Percentiles rank a stretch among this genome's conserved stretches.
phyloP scores from a whole-genome alignment of 257 asterid genomes.

The Linderniella brevidens region DNA sequence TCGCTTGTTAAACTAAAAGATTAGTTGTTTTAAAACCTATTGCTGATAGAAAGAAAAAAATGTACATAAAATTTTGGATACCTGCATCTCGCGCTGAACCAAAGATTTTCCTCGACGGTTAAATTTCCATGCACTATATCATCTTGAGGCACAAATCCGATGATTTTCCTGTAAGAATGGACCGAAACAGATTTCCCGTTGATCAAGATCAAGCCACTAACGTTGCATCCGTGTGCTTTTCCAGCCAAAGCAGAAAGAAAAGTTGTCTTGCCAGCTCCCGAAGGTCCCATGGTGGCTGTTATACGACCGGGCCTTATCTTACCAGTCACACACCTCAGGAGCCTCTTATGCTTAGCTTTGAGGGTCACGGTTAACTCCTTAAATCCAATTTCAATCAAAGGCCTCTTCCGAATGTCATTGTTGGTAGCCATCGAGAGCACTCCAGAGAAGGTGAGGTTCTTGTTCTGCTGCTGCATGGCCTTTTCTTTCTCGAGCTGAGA shows the following conservation, averaged over 20 bases:
- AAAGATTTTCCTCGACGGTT: slow-evolving; percentile 50
- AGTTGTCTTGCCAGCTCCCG: slow-evolving; percentile 56
- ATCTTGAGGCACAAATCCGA: slow-evolving; percentile 58
- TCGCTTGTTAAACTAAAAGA: no score
- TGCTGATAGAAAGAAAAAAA: not conserved
- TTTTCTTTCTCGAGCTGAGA: slow-evolving; percentile 26
- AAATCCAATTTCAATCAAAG: slow-evolving; percentile 34
- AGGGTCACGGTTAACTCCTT: slow-evolving; percentile 32
- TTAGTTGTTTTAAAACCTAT: no score
- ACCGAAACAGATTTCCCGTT: slow-evolving; percentile 34
- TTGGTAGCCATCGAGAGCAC: slow-evolving; percentile 36
- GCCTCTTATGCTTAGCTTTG: slow-evolving; percentile 33
- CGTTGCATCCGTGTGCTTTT: slow-evolving; percentile 40
- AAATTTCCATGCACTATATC: slow-evolving; percentile 57
- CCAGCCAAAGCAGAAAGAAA: slow-evolving; percentile 56
- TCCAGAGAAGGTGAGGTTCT: slow-evolving; percentile 44
- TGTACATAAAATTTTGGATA: slow-evolving; percentile 12
- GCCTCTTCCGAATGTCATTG: slow-evolving; percentile 23
- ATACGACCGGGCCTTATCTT: slow-evolving; percentile 42
- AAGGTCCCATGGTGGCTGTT: slow-evolving; percentile 48
- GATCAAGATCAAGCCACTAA: slow-evolving; percentile 28
- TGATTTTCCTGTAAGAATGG: slow-evolving; percentile 31
- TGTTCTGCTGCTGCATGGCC: slow-evolving; percentile 22
- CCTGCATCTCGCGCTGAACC: slow-evolving; percentile 64
- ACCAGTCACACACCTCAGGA: slow-evolving; percentile 36